Percentiles rank a stretch among this genome's conserved stretches.
These are phyloP conservation scores for Hymenoscyphus fructigenus DNA, from an alignment of 2,329 filamentous ascomycete species.

Conservation along the genomic window DNA sequence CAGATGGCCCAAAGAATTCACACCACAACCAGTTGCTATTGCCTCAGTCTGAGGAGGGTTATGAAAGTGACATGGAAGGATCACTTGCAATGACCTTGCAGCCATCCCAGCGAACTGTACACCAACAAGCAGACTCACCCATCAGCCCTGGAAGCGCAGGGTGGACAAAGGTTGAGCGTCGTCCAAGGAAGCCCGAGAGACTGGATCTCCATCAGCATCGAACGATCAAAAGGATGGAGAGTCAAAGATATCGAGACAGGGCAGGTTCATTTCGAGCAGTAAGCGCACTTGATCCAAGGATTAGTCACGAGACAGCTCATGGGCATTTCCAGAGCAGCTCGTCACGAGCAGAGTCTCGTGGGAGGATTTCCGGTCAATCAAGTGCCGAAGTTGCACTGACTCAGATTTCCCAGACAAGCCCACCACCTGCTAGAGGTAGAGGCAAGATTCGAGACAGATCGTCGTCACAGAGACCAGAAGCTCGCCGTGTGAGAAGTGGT, in stretches of 20 bases:
- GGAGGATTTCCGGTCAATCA: slow-evolving; percentile 32
- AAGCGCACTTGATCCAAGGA: slow-evolving; percentile 31
- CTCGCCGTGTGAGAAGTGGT: slow-evolving; percentile 23
- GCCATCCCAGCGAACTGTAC: slow-evolving; percentile 24
- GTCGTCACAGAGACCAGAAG: slow-evolving; percentile 22
- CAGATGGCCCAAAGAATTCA: background rate
- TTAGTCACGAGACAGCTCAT: slow-evolving; percentile 30
- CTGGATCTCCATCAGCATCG: slow-evolving; percentile 39
- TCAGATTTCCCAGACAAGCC: slow-evolving; percentile 43
- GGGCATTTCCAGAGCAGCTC: slow-evolving; percentile 26
- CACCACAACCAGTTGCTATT: slow-evolving; percentile 20
- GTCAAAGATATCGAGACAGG: slow-evolving; percentile 44
- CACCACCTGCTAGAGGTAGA: slow-evolving; percentile 35
- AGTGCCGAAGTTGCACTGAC: slow-evolving; percentile 46
- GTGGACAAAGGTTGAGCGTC: slow-evolving; percentile 24
- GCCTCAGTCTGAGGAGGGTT: slow-evolving; percentile 25
- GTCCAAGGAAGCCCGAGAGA: slow-evolving; percentile 25
- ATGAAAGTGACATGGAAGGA: slow-evolving; percentile 33
- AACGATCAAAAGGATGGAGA: slow-evolving; percentile 42
- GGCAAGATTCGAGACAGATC: slow-evolving; percentile 33
- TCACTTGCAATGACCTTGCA: slow-evolving; percentile 23
- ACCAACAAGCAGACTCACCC: slow-evolving; percentile 5
- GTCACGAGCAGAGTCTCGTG: slow-evolving; percentile 25
- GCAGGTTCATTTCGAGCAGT: slow-evolving; percentile 47
- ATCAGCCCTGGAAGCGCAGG: slow-evolving; percentile 28